phyloP scores from a whole-genome alignment of 164 flowering plant genomes.

The Berberis vulgaris region DNA sequence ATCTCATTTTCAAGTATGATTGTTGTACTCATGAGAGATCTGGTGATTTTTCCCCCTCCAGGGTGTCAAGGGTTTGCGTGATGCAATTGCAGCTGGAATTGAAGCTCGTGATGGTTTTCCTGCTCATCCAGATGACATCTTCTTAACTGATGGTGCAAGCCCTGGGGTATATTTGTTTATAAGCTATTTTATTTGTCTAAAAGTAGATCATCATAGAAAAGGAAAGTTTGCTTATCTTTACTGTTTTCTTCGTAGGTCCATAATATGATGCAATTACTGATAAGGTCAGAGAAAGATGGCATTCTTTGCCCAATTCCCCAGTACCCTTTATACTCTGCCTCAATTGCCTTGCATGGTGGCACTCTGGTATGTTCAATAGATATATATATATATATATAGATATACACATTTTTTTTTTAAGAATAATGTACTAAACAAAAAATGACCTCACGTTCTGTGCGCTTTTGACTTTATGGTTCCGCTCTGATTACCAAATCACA shows the following conservation, averaged over 20 bases:
- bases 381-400: neutral
- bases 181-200: neutral
- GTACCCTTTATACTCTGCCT: conserved; percentile 97
- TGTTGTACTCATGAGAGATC: neutral
- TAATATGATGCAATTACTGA: conserved; percentile 96
- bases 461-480: too few relatives aligned
- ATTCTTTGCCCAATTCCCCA: conserved; percentile 98
- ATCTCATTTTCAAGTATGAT: neutral
- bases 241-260: conserved; percentile 55
- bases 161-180: conserved; percentile 56
- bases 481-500: too few relatives aligned
- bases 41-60: conserved; percentile 12
- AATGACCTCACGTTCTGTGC: too few relatives aligned
- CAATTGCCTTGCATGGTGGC: conserved; percentile 97
- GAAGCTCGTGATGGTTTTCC: conserved; percentile 95
- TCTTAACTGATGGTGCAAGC: conserved; percentile 98
- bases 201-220: neutral
- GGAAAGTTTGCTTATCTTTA: neutral
- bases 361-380: conserved; percentile 52
- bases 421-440: too few relatives aligned
- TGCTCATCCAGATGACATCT: conserved; percentile 82
- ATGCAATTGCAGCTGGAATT: conserved; percentile 89
- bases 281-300: conserved; percentile 86
- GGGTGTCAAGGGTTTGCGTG: conserved; percentile 96
- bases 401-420: too few relatives aligned